Conservation (phyloP, 1,284 basidiomycete genomes). For the Leccinum proliferum region DNA sequence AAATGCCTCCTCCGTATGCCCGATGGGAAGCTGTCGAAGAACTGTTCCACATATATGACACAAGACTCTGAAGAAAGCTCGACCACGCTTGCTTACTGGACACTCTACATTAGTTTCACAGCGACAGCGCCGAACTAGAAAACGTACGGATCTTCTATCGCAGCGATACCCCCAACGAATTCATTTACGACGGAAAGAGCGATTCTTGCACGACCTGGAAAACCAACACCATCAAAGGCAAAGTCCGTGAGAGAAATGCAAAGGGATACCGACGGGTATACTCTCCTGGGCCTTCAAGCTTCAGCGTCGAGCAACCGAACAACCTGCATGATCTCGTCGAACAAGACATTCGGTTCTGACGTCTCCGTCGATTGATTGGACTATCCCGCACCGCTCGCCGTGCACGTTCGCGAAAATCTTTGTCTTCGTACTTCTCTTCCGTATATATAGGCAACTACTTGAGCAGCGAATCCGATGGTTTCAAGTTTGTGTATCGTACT, state of each 20-base stretch:
- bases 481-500: too few species aligned
- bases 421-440: too few species aligned
- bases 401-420: too few species aligned
- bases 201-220: slow-evolving; percentile 54
- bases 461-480: too few species aligned
- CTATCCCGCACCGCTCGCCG: too few species aligned
- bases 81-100: slow-evolving; percentile 21
- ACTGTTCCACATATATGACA: slow-evolving; percentile 15
- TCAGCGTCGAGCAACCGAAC: slow-evolving; percentile 37
- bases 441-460: too few species aligned
- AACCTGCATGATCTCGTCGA: slow-evolving; percentile 51
- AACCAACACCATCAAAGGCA: slow-evolving; percentile 5
- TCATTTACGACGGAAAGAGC: slow-evolving; percentile 57
- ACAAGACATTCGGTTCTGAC: slow-evolving; percentile 45
- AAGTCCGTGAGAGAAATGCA: background rate
- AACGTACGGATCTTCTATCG: slow-evolving; percentile 54
- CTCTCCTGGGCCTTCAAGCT: slow-evolving; percentile 6
- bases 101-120: slow-evolving; percentile 4
- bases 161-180: slow-evolving; percentile 66
- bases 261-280: slow-evolving; percentile 43
- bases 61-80: slow-evolving; percentile 12
- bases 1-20: slow-evolving; percentile 5
- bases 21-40: slow-evolving; percentile 16
- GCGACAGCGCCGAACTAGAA: background rate
- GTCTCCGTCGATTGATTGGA: slow-evolving; percentile 35